Conservation (phyloP, 1,139 yeast genomes). For the Pichia terricola region DNA sequence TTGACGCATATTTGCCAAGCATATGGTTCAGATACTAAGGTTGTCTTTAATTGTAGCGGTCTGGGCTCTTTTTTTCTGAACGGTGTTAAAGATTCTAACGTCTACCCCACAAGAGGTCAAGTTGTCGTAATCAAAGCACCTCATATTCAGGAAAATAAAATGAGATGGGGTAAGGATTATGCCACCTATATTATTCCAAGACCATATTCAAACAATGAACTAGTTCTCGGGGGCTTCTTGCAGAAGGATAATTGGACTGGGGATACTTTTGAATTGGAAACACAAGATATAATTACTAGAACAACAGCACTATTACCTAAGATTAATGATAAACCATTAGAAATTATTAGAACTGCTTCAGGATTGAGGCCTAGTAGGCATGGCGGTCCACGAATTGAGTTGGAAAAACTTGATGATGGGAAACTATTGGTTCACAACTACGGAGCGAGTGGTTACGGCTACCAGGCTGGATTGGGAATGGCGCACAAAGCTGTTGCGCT, state of each 20-base stretch:
- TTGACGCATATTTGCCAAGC: conserved; percentile 50
- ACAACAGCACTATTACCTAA: conserved; percentile 47
- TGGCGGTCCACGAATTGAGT: conserved; percentile 60
- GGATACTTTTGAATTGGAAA: conserved; percentile 44
- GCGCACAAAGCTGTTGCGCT: conserved; percentile 36
- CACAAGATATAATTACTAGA: conserved; percentile 49
- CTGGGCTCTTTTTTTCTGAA: conserved; percentile 48
- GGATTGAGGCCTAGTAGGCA: conserved; percentile 64
- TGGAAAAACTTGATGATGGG: conserved; percentile 30
- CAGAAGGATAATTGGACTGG: conserved; percentile 51
- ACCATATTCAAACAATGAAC: conserved; percentile 50
- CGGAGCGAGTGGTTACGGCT: conserved; percentile 74
- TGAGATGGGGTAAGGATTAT: conserved; percentile 42
- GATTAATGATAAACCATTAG: conserved; percentile 34
- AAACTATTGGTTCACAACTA: conserved; percentile 49
- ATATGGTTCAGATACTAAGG: conserved; percentile 29
- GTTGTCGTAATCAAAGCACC: conserved; percentile 56
- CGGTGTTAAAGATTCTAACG: conserved; percentile 45
- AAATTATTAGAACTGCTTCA: conserved; percentile 49
- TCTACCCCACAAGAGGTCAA: conserved; percentile 63
- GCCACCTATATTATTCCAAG: conserved; percentile 66
- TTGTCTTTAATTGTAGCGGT: conserved; percentile 64
- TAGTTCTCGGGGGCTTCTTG: conserved; percentile 59
- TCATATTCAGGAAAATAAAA: conserved; percentile 37
- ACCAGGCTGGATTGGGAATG: conserved; percentile 66